Conservation (phyloP, 257 asterid genomes). For the Galeopsis tetrahit region DNA sequence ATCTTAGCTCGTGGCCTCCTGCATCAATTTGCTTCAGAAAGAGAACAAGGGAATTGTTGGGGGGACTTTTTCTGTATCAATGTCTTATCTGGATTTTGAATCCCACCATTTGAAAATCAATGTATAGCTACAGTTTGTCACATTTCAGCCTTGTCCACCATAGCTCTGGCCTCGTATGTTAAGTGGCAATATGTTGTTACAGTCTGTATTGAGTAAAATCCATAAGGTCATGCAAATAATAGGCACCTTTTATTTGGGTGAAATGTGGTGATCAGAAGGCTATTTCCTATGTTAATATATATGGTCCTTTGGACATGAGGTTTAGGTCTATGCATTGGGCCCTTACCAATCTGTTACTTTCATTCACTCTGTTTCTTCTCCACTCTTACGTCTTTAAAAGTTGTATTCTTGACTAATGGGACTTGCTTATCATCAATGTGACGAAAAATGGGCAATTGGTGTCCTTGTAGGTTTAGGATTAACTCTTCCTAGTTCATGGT, state of each 20-base stretch:
- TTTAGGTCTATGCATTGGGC: too few relatives aligned
- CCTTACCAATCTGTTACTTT: background rate
- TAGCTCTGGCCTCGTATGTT: background rate
- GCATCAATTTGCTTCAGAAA: background rate
- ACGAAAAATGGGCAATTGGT: background rate
- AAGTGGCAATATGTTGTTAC: background rate
- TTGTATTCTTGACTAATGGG: background rate
- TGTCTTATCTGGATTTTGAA: slow-evolving; percentile 11
- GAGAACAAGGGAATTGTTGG: background rate
- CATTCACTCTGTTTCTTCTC: background rate
- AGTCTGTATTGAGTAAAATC: background rate
- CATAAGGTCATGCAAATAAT: background rate
- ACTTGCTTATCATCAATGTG: slow-evolving; percentile 26
- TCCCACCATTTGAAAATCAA: slow-evolving; percentile 12
- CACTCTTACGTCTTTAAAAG: background rate
- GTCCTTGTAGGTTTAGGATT: background rate
- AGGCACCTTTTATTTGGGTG: slow-evolving; percentile 7
- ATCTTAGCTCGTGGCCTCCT: background rate
- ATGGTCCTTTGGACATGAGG: background rate
- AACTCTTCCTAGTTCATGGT: background rate
- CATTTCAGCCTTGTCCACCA: background rate
- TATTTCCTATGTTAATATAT: background rate
- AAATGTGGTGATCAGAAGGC: background rate
- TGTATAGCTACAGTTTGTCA: background rate
- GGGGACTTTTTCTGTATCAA: slow-evolving; percentile 4